A percentile compares a stretch with the other conserved stretches of the same genome.
Conservation (phyloP, 2,329 filamentous ascomycete genomes). For the Beauveria bassiana region DNA sequence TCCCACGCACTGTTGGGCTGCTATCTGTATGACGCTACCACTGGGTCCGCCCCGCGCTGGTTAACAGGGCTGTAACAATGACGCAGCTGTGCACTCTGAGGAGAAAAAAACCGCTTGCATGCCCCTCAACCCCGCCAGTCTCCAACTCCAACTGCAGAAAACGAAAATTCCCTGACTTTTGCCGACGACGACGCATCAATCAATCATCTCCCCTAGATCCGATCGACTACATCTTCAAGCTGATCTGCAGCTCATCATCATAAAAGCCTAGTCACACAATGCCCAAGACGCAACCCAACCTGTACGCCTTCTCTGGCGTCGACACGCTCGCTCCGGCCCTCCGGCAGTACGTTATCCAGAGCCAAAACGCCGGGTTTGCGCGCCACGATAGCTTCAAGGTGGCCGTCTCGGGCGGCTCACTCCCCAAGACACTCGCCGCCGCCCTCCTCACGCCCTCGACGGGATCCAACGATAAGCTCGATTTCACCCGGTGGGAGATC, state of each 20-base stretch:
- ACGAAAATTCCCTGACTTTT: neutral
- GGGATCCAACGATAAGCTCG: conserved; percentile 52
- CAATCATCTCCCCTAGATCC: neutral
- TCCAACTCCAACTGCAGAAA: neutral
- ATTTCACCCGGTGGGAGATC: conserved; percentile 89
- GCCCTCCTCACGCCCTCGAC: conserved; percentile 59
- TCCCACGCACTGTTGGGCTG: neutral
- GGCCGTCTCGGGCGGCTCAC: conserved; percentile 85
- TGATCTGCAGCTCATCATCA: neutral
- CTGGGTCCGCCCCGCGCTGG: conserved; percentile 3
- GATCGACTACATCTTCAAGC: neutral
- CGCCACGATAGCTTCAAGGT: conserved; percentile 85
- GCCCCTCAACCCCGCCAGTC: conserved; percentile 5
- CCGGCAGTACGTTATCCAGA: conserved; percentile 73
- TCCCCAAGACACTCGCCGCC: conserved; percentile 80
- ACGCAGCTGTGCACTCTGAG: neutral
- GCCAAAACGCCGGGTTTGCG: conserved; percentile 69
- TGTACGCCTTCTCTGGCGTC: conserved; percentile 71
- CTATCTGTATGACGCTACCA: neutral
- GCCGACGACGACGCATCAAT: neutral
- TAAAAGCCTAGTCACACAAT: conserved; percentile 27
- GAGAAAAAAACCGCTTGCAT: conserved; percentile 1
- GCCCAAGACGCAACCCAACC: conserved; percentile 53
- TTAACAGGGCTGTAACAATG: neutral
- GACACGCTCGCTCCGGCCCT: conserved; percentile 68